Conservation (phyloP, 257 asterid species). For the Solanum virginianum region DNA sequence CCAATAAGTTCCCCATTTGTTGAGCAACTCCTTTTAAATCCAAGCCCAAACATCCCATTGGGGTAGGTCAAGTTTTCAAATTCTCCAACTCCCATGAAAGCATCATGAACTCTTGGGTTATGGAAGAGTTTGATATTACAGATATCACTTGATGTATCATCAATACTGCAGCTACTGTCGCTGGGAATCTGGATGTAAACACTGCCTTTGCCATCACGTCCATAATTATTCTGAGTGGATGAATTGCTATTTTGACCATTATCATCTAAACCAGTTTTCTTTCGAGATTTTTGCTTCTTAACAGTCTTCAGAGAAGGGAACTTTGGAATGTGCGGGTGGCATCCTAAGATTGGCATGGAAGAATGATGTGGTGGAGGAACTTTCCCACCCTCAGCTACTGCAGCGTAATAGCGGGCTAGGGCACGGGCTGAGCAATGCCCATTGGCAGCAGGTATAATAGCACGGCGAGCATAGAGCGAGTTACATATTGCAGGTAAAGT, state of each 20-base stretch:
- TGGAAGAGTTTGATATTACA: constrained; percentile 30
- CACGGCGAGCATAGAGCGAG: constrained; percentile 70
- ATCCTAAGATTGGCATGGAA: constrained; percentile 62
- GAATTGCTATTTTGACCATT: neutral
- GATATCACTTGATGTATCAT: neutral
- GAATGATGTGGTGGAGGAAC: constrained; percentile 57
- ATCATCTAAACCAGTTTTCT: neutral
- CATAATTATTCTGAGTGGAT: neutral
- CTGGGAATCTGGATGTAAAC: constrained; percentile 37
- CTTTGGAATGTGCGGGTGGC: constrained; percentile 71
- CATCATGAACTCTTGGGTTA: constrained; percentile 55
- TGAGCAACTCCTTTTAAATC: constrained; percentile 63
- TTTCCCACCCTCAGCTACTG: constrained; percentile 60
- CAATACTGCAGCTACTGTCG: constrained; percentile 8
- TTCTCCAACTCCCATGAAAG: constrained; percentile 65
- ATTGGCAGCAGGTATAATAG: constrained; percentile 86
- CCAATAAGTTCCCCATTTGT: constrained; percentile 56
- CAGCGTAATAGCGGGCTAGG: constrained; percentile 89
- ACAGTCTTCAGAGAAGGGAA: constrained; percentile 27
- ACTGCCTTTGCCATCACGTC: constrained; percentile 1
- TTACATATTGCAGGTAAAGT: constrained; percentile 66
- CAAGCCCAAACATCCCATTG: constrained; percentile 73
- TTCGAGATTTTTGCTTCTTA: constrained; percentile 27
- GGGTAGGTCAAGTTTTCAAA: constrained; percentile 48
- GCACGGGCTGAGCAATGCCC: constrained; percentile 99